These are phyloP conservation scores for Pyracantha coccinea DNA, from an alignment of 331 rosid species.

Conservation along the genomic window DNA sequence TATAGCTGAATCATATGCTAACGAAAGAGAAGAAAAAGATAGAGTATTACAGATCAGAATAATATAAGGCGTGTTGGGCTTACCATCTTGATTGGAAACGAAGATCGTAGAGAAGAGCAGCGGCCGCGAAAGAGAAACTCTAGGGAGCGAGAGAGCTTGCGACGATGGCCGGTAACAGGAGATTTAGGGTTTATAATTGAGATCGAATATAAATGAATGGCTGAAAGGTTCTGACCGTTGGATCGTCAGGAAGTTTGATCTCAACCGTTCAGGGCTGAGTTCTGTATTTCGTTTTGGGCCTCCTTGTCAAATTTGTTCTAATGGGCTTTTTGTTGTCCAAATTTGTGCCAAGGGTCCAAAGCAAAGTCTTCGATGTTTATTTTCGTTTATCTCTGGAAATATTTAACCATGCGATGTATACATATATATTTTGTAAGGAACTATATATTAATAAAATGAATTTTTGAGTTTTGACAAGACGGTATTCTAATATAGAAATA, in stretches of 20 bases:
- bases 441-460: too few relatives aligned
- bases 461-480: too few relatives aligned
- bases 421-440: too few relatives aligned
- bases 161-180: neutral
- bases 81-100: slow-evolving; percentile 7
- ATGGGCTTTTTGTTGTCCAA: too few relatives aligned
- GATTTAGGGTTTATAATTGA: neutral
- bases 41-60: neutral
- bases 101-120: neutral
- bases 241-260: neutral
- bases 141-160: neutral
- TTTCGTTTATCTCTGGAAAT: too few relatives aligned
- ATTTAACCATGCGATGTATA: too few relatives aligned
- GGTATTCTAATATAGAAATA: too few relatives aligned
- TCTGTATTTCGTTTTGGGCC: neutral
- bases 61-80: neutral
- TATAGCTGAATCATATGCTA: neutral
- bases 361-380: too few relatives aligned
- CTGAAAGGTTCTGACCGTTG: neutral
- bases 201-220: neutral
- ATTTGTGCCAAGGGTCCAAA: too few relatives aligned
- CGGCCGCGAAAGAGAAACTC: neutral
- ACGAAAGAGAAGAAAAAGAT: neutral
- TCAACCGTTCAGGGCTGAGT: neutral
- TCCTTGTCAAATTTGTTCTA: neutral